Base-by-base conservation (phyloP, 257 asterid species). In the Ocimum tenuiflorum region DNA sequence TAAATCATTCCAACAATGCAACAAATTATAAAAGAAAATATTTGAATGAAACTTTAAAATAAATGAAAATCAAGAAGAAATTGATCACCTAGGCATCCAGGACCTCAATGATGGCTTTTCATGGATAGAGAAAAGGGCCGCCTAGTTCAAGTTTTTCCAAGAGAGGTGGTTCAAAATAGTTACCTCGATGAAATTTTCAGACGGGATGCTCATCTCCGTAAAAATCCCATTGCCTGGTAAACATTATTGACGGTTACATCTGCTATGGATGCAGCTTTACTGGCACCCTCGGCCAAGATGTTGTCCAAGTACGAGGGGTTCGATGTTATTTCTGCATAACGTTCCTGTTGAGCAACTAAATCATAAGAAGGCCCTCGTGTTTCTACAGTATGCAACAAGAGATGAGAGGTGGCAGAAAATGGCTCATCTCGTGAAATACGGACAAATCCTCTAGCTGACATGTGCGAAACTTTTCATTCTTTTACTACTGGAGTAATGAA, bases 221-320 rank as follows among this genome's bases (percentile, higher is more conserved):
- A 79, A 69, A 94, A 90, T 59, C 99, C 96, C 99, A 90, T 88
- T 51, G 97, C 95, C 79, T 90, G 92, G 74, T 79, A 88, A 35
- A 85, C 86, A 54, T 85, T 85, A 68, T 73, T 70, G 47, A 92
- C 84, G 24, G 95, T 87, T 63, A 62, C 75, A 58, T 88, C 95
- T 1, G 95, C 96, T 58, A 89, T 81, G 67, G 84, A 77, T 7
- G 88, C 46, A 22, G 99, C 99, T 79, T 76, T 92, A 60, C 61
- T 43, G 63, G 99, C 95, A 51, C 96, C 97, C 72, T 89, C 96
- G 2, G 88, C 87, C 82, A 92, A 76, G 53, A 89, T 65, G 14
- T 29, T 20, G 70, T 92, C 91, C 89, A 88, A 72, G 80, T 84
- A 87, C 50, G 79, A 56, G 17, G 83, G 7, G 53, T 90, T 95